Percentiles rank a stretch among this genome's conserved stretches.
These are phyloP conservation scores for Candida maesae DNA, from an alignment of 805 yeast species.

Conservation along the genomic window DNA sequence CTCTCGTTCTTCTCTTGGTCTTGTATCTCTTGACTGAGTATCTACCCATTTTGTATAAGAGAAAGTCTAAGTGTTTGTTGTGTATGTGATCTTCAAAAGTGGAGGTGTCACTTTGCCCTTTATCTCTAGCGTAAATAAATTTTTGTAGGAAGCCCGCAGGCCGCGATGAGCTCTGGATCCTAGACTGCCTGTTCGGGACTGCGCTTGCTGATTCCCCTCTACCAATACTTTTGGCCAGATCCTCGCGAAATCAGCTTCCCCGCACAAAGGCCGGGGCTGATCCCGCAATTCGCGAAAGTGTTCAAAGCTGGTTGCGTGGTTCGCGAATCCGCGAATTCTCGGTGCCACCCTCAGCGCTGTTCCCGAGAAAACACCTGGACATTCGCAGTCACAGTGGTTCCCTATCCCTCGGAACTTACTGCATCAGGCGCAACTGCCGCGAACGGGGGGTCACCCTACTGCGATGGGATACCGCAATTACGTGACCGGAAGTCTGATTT, in stretches of 20 bases:
- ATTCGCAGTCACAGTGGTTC: slow-evolving; percentile 12
- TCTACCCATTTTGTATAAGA: slow-evolving; percentile 71
- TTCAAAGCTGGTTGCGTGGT: not conserved
- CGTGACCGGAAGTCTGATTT: slow-evolving; percentile 14
- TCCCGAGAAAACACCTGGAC: slow-evolving; percentile 7
- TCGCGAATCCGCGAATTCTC: not conserved
- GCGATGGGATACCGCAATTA: not conserved
- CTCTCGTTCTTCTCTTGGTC: slow-evolving; percentile 84
- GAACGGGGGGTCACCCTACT: not conserved
- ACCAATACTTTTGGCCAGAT: no score
- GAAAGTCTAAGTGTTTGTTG: no score
- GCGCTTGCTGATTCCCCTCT: no score
- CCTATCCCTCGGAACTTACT: slow-evolving; percentile 9
- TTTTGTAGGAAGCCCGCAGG: slow-evolving; percentile 3
- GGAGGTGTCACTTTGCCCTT: no score
- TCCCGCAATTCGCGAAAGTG: not conserved
- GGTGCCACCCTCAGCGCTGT: no score
- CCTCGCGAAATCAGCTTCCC: no score
- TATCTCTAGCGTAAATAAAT: slow-evolving; percentile 2
- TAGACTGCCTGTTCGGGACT: no score
- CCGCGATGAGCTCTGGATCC: slow-evolving; percentile 7
- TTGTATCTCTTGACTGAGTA: slow-evolving; percentile 82
- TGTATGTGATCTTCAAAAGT: not conserved
- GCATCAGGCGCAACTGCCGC: slow-evolving; percentile 1
- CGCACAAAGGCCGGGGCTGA: no score